phyloP scores from a whole-genome alignment of 495 filamentous ascomycete genomes.

The Alectoria sarmentosa region DNA sequence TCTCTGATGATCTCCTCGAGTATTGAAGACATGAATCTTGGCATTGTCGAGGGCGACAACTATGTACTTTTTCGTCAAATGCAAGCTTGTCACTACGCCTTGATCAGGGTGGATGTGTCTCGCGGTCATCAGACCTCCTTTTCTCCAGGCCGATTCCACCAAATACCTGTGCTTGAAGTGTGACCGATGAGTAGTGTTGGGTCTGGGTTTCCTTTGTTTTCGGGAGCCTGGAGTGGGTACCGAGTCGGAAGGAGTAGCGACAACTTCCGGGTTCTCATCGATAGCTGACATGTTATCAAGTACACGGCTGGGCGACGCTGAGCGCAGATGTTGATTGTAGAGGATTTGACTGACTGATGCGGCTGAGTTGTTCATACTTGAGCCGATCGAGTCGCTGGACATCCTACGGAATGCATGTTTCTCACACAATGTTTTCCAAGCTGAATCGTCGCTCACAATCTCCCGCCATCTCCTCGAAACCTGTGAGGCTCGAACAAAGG shows the following conservation, averaged over 20 bases:
- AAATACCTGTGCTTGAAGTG: conserved; percentile 97
- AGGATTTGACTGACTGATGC: conserved; percentile 22
- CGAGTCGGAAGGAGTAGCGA: conserved; percentile 5
- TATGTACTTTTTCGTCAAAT: conserved; percentile 92
- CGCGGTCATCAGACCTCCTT: conserved; percentile 69
- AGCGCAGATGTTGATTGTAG: conserved; percentile 21
- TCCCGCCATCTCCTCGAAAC: conserved; percentile 92
- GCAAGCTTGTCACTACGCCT: conserved; percentile 91
- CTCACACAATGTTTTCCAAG: conserved; percentile 93
- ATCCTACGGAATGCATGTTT: conserved; percentile 79
- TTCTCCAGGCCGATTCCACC: conserved; percentile 94
- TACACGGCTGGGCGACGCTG: conserved; percentile 22
- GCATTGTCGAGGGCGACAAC: conserved; percentile 97
- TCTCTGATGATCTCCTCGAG: conserved; percentile 76
- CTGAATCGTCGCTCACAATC: conserved; percentile 88
- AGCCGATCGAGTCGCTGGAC: conserved; percentile 37
- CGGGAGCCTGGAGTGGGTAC: conserved; percentile 8
- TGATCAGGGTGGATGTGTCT: conserved; percentile 90
- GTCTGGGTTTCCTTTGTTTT: conserved; percentile 25
- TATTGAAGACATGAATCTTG: conserved; percentile 96
- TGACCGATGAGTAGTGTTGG: conserved; percentile 70
- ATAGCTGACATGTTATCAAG: conserved; percentile 25
- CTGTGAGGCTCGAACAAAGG: conserved; percentile 84
- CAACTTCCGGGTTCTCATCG: conserved; percentile 26
- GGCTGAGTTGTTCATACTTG: conserved; percentile 20